Conservation (phyloP, 352 stramenopile genomes). For the Phytophthora cryptogea region DNA sequence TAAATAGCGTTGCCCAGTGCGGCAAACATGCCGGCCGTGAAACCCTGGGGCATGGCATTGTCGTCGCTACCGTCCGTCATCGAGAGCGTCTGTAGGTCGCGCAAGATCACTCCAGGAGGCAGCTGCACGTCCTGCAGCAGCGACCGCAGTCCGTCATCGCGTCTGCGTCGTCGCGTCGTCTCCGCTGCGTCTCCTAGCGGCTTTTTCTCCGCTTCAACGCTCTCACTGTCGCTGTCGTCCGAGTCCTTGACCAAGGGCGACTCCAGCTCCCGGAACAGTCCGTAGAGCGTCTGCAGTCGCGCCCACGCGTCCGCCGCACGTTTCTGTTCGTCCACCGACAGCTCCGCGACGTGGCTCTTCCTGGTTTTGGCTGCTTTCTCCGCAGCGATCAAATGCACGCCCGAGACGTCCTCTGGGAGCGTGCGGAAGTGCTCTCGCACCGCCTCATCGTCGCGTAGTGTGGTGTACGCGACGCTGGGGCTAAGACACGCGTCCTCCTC, state of each 20-base stretch:
- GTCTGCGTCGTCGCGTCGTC: slow-evolving; percentile 14
- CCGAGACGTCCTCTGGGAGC: slow-evolving; percentile 33
- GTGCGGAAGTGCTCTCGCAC: slow-evolving; percentile 36
- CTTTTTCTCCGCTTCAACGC: slow-evolving; percentile 4
- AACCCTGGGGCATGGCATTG: slow-evolving; percentile 61
- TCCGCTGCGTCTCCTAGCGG: background rate
- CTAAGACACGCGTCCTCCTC: slow-evolving; percentile 26
- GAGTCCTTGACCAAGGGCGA: slow-evolving; percentile 18
- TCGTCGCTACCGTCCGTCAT: slow-evolving; percentile 22
- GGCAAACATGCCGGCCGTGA: slow-evolving; percentile 73
- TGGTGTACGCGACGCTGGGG: slow-evolving; percentile 54
- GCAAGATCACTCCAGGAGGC: slow-evolving; percentile 45
- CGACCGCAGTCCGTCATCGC: slow-evolving; percentile 55
- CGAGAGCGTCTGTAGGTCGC: slow-evolving; percentile 58
- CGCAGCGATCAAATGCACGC: slow-evolving; percentile 25
- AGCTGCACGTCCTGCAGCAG: slow-evolving; percentile 47
- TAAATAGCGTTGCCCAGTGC: slow-evolving; percentile 70
- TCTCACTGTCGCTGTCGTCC: slow-evolving; percentile 32
- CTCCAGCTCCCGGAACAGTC: slow-evolving; percentile 55
- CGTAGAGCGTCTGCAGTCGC: slow-evolving; percentile 63
- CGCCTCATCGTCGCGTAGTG: slow-evolving; percentile 31
- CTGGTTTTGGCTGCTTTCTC: slow-evolving; percentile 3
- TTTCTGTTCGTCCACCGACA: slow-evolving; percentile 50
- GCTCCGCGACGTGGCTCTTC: slow-evolving; percentile 33
- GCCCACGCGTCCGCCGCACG: slow-evolving; percentile 58